Base-by-base conservation (phyloP, 257 asterid species). In the Fraxinus quadrangulata region DNA sequence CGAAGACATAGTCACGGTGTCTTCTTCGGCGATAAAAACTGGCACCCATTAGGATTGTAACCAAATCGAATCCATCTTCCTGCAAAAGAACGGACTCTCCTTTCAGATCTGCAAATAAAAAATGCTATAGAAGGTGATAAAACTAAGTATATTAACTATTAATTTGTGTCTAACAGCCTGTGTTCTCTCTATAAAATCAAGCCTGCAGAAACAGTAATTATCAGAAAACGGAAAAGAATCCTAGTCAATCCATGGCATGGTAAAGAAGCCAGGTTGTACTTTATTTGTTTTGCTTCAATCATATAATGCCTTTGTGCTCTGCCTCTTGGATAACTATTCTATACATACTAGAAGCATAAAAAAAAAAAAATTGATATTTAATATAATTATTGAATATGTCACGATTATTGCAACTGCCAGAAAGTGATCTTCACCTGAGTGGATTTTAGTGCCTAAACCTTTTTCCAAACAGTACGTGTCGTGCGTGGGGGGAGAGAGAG, bases 21-120 rank as follows among this genome's bases (percentile, higher is more conserved):
- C 66, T 78, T 84, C 96, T 86, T 76, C 97, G 98, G 40, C 92
- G 90, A 85, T 94, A 94, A 78, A 92, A 89, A 80, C 92, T 79
- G 70, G 94, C 77, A 40, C 85, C 91, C 51, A 63, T 87, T 78
- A 94, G 81, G 81, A 85, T 83, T 23, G 92, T 81, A 9, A 90
- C 86, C 82, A 94, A 75, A 86, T 88, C 88, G 39, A 92, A 67
- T 67, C 81, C 89, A 75, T 87, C 89, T 77, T 94, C 97, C 98
- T 94, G 94, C 77, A 79, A 16, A 78, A 66, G 47, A 70, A 79
- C 9, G 19, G 47, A 79, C 24, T 19, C 63, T 14, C 72, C 34
- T 24, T 63, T 36, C 19, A 54, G 54, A 76, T 79, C 78, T 56
- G 73, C 74, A 67, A 8, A 5, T 14, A 65, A 21, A 78, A 72